Percentiles rank a stretch among this genome's conserved stretches.
Evolutionary conservation across 805 yeast genomes (phyloP).

Genomic region (Yarrowia sp.): DNA sequence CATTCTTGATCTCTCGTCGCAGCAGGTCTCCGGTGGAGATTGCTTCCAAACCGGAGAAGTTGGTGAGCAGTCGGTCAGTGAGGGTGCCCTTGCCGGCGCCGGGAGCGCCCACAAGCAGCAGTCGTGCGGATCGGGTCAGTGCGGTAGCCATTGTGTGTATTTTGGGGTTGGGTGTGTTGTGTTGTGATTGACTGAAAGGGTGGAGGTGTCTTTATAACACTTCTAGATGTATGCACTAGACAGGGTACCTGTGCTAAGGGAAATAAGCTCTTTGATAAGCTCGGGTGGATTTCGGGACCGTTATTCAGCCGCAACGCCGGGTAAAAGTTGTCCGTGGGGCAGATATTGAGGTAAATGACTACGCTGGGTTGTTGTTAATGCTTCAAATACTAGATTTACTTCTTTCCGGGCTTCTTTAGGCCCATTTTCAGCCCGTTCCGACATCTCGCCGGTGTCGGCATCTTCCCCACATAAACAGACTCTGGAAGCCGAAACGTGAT

Average conservation of each 20-base stretch:
- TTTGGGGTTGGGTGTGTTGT: not conserved
- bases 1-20: slow-evolving; percentile 58
- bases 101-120: slow-evolving; percentile 85
- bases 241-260: slow-evolving; percentile 4
- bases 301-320: slow-evolving; percentile 13
- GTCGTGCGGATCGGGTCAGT: slow-evolving; percentile 41
- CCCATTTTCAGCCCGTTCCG: not conserved
- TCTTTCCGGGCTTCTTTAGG: not conserved
- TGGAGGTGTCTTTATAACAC: not conserved
- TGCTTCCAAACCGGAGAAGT: slow-evolving; percentile 52
- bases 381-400: not conserved
- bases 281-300: slow-evolving; percentile 22
- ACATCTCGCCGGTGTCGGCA: slow-evolving; percentile 14
- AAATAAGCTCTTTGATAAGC: slow-evolving; percentile 9
- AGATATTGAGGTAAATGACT: not conserved
- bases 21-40: slow-evolving; percentile 83
- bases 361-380: not conserved
- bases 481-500: slow-evolving; percentile 16
- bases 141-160: slow-evolving; percentile 1
- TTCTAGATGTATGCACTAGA: not conserved
- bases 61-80: slow-evolving; percentile 58
- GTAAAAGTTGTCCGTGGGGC: no score
- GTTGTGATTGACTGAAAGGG: not conserved
- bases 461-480: slow-evolving; percentile 16
- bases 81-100: slow-evolving; percentile 96